Conservation (phyloP, 208 protist genomes). For the Histomonas meleagridis region DNA sequence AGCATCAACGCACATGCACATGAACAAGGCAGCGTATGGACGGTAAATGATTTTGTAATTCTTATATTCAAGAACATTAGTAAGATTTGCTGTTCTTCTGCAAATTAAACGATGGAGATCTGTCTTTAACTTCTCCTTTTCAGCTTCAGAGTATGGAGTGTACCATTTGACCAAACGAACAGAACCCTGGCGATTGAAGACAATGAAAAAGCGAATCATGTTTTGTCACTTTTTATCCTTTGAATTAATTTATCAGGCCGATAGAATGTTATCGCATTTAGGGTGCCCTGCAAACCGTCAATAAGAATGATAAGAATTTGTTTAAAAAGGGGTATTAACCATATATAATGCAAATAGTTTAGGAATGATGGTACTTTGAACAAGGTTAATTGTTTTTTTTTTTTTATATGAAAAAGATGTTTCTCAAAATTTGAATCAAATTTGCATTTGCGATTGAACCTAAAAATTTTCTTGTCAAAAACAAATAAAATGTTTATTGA, state of each 20-base stretch:
- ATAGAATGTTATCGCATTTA: not conserved
- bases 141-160: not conserved
- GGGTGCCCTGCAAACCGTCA: not conserved
- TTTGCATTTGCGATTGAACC: too few species aligned
- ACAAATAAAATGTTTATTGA: too few species aligned
- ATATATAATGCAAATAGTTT: too few species aligned
- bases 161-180: slow-evolving; percentile 38
- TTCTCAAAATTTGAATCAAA: too few species aligned
- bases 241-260: not conserved
- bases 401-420: too few species aligned
- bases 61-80: slow-evolving; percentile 34
- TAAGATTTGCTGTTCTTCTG: not conserved
- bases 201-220: slow-evolving; percentile 34
- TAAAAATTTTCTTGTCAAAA: too few species aligned
- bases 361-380: too few species aligned
- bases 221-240: not conserved
- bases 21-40: slow-evolving; percentile 36
- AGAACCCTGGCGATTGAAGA: slow-evolving; percentile 28
- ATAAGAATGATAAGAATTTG: not conserved
- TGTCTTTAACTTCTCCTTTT: slow-evolving; percentile 25
- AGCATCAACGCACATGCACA: slow-evolving; percentile 36
- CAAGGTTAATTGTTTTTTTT: too few species aligned
- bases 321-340: not conserved
- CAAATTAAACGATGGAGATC: slow-evolving; percentile 32
- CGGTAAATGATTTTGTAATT: slow-evolving; percentile 38